Percentiles rank a stretch among this genome's conserved stretches.
Conservation (phyloP, 352 stramenopile species). For the Saprolegnia parasitica region DNA sequence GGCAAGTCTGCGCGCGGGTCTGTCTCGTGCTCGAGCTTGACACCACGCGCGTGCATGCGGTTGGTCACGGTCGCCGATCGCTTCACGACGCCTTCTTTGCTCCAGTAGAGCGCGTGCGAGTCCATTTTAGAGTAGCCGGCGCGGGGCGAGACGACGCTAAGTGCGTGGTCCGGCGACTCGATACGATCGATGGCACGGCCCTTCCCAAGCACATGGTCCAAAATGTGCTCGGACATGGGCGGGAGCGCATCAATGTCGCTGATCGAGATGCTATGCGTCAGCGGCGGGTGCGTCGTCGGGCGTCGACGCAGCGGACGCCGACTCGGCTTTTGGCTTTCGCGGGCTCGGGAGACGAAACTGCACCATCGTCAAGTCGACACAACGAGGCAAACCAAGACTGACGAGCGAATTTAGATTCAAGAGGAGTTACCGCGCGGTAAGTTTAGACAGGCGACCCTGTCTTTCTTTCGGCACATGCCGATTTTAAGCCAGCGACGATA, state of each 20-base stretch:
- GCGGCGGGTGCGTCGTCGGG: too few relatives aligned
- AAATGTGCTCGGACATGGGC: slow-evolving; percentile 12
- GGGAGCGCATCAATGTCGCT: not conserved
- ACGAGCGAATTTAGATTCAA: too few relatives aligned
- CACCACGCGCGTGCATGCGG: slow-evolving; percentile 37
- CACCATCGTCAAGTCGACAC: too few relatives aligned
- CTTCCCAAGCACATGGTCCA: slow-evolving; percentile 13
- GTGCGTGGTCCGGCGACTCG: not conserved
- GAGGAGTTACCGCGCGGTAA: too few relatives aligned
- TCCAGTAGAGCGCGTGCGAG: slow-evolving; percentile 39
- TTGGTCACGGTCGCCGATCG: slow-evolving; percentile 36
- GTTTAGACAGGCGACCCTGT: too few relatives aligned
- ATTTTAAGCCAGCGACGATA: too few relatives aligned
- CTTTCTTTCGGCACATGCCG: too few relatives aligned
- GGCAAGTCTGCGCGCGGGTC: not conserved
- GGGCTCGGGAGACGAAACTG: too few relatives aligned
- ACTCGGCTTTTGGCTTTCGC: too few relatives aligned
- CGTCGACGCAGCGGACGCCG: too few relatives aligned
- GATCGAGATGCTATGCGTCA: too few relatives aligned
- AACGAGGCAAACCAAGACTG: too few relatives aligned
- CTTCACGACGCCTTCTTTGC: slow-evolving; percentile 42
- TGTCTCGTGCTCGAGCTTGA: not conserved
- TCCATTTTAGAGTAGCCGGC: slow-evolving; percentile 30
- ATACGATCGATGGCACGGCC: slow-evolving; percentile 1
- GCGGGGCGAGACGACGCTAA: not conserved